These are phyloP conservation scores for Xanthoconium separans DNA, from an alignment of 1,284 basidiomycete genomes.

Conservation along the genomic window DNA sequence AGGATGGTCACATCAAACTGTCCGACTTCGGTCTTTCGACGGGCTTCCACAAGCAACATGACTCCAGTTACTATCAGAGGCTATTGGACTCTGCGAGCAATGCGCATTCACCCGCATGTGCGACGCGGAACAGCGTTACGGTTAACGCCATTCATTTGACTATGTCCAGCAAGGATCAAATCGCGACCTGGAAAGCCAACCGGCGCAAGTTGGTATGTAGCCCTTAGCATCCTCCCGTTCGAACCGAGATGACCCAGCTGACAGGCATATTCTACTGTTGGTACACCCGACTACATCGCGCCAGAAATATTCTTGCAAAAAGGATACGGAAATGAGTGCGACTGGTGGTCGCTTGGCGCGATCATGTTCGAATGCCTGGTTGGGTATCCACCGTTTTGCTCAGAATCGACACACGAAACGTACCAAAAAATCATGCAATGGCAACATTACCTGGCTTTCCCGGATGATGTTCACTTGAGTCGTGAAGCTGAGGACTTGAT, in stretches of 20 bases:
- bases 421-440: constrained; percentile 99
- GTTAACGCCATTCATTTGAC: constrained; percentile 92
- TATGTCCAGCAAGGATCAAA: constrained; percentile 87
- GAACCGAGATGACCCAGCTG: background rate
- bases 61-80: constrained; percentile 87
- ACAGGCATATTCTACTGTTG: constrained; percentile 98
- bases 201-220: constrained; percentile 82
- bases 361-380: constrained; percentile 99
- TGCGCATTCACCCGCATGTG: constrained; percentile 31
- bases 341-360: constrained; percentile 97
- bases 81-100: constrained; percentile 53
- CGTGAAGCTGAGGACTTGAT: constrained; percentile 93
- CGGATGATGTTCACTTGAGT: constrained; percentile 94
- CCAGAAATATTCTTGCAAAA: constrained; percentile 98
- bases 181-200: constrained; percentile 99
- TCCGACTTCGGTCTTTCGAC: constrained; percentile 96
- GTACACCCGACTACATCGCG: constrained; percentile 98
- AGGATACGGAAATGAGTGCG: constrained; percentile 97
- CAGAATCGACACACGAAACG: constrained; percentile 97
- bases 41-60: constrained; percentile 93
- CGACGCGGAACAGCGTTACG: constrained; percentile 77
- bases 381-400: constrained; percentile 97
- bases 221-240: background rate
- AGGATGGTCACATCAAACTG: constrained; percentile 91
- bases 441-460: constrained; percentile 85